Conservation (phyloP, 2,329 filamentous ascomycete species). For the Pseudovirgaria hyperparasitica region DNA sequence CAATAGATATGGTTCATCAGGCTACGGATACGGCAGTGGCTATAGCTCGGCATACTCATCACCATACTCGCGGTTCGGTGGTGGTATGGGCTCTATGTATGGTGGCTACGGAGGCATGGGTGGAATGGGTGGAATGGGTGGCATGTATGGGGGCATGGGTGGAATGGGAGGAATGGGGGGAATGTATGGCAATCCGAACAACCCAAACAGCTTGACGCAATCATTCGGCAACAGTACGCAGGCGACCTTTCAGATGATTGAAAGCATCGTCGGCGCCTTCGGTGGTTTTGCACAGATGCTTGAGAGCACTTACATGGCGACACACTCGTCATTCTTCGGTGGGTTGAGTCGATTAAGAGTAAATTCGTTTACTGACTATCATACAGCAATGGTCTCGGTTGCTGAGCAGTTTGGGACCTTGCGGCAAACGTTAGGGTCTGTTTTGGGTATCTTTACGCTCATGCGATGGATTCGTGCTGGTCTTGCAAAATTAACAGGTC, state of each 20-base stretch:
- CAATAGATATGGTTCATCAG: slow-evolving; percentile 37
- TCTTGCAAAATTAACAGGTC: slow-evolving; percentile 83
- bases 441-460: slow-evolving; percentile 88
- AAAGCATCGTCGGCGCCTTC: slow-evolving; percentile 92
- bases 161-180: slow-evolving; percentile 39
- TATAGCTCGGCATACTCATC: slow-evolving; percentile 29
- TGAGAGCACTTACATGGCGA: slow-evolving; percentile 99
- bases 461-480: slow-evolving; percentile 90
- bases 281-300: slow-evolving; percentile 98
- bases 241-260: slow-evolving; percentile 95
- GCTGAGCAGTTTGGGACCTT: slow-evolving; percentile 94
- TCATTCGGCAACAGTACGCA: slow-evolving; percentile 91
- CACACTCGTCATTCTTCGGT: slow-evolving; percentile 97
- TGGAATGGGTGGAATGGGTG: slow-evolving; percentile 23
- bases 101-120: slow-evolving; percentile 26
- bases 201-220: slow-evolving; percentile 88
- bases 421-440: slow-evolving; percentile 81
- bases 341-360: slow-evolving; percentile 6
- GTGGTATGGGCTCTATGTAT: slow-evolving; percentile 25
- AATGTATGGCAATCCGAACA: slow-evolving; percentile 53
- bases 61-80: no score
- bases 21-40: slow-evolving; percentile 21
- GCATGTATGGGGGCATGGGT: slow-evolving; percentile 26
- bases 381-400: slow-evolving; percentile 85
- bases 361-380: slow-evolving; percentile 9